A percentile compares a stretch with the other conserved stretches of the same genome.
These are phyloP conservation scores for Mucor saturninus DNA, from an alignment of 371 early-diverging fungal species.

Conservation along the genomic window DNA sequence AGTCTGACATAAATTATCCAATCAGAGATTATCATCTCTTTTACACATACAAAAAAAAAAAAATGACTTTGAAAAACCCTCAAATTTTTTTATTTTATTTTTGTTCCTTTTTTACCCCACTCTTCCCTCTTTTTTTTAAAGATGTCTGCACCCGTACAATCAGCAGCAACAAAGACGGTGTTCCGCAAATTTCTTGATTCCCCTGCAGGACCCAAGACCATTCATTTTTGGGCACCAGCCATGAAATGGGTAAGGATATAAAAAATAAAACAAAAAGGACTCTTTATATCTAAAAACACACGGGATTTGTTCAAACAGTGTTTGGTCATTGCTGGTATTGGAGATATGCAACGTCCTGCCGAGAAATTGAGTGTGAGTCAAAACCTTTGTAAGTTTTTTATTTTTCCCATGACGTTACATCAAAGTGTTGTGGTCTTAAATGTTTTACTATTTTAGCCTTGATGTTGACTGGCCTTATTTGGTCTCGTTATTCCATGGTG, in stretches of 20 bases:
- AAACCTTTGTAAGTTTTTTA: conserved; percentile 60
- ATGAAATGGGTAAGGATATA: conserved; percentile 44
- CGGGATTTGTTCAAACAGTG: conserved; percentile 7
- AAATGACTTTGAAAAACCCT: background rate
- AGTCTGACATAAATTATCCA: conserved; percentile 1
- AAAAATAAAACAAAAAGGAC: conserved; percentile 1
- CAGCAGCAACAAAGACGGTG: conserved; percentile 58
- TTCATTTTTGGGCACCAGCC: conserved; percentile 51
- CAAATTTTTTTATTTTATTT: background rate
- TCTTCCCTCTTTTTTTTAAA: conserved; percentile 24
- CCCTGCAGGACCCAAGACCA: conserved; percentile 66
- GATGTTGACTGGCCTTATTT: conserved; percentile 94
- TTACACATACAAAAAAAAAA: background rate
- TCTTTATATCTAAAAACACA: too few species aligned
- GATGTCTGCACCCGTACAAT: conserved; percentile 45
- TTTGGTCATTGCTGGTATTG: conserved; percentile 77
- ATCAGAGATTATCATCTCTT: background rate
- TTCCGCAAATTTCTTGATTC: conserved; percentile 76
- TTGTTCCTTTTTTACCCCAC: conserved; percentile 10
- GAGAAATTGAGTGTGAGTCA: conserved; percentile 88
- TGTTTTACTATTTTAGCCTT: conserved; percentile 60
- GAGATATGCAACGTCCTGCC: conserved; percentile 90
- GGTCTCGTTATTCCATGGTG: conserved; percentile 93
- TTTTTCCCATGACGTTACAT: too few species aligned
- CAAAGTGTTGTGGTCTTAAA: background rate